Conservation (phyloP, 2,329 filamentous ascomycete genomes). For the Pseudogymnoascus sp. region DNA sequence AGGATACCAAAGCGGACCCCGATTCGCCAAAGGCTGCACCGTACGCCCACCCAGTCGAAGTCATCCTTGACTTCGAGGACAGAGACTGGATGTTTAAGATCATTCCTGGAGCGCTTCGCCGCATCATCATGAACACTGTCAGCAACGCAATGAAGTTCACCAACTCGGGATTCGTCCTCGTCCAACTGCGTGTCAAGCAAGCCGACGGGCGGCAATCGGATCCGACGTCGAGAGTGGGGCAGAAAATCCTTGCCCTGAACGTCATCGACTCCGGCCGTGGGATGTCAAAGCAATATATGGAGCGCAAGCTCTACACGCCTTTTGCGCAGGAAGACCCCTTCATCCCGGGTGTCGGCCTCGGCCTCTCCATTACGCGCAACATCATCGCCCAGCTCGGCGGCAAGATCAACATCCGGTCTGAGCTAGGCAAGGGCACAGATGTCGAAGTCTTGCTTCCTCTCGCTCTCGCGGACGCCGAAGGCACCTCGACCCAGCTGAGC, state of each 20-base stretch:
- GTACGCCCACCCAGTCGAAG: constrained; percentile 14
- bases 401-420: constrained; percentile 49
- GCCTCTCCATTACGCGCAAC: constrained; percentile 55
- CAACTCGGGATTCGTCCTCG: constrained; percentile 40
- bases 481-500: not conserved
- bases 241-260: constrained; percentile 28
- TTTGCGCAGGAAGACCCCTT: constrained; percentile 55
- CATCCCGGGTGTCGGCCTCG: constrained; percentile 52
- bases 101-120: constrained; percentile 23
- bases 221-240: not conserved
- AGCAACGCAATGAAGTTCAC: constrained; percentile 57
- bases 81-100: constrained; percentile 25
- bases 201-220: not conserved
- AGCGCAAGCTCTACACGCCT: constrained; percentile 49
- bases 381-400: constrained; percentile 54
- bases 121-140: constrained; percentile 51
- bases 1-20: not conserved
- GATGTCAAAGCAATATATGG: constrained; percentile 52
- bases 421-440: constrained; percentile 46
- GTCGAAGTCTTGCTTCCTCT: constrained; percentile 41
- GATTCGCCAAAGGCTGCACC: not conserved
- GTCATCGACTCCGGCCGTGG: constrained; percentile 56
- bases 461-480: constrained; percentile 11
- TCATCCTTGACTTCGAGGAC: constrained; percentile 25
- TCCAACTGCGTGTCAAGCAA: constrained; percentile 26